A percentile compares a stretch with the other conserved stretches of the same genome.
These are phyloP conservation scores for Tetrapisispora fleetii DNA, from an alignment of 805 yeast genomes.

Conservation along the genomic window DNA sequence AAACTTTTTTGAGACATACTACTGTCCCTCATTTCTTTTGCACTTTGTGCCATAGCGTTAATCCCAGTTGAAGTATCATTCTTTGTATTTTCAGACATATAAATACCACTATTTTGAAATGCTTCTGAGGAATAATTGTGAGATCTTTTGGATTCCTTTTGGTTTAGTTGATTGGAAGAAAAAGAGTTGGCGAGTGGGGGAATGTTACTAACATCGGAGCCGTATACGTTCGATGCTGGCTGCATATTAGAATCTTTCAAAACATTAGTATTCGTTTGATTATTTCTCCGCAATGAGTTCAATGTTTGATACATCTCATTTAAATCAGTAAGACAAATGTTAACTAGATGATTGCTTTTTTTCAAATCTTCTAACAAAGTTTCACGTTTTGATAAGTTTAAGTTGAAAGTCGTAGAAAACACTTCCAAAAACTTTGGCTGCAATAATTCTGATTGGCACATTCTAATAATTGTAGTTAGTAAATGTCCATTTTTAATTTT, in stretches of 20 bases:
- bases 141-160: background rate
- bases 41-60: background rate
- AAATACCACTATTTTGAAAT: background rate
- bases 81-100: background rate
- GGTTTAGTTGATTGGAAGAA: background rate
- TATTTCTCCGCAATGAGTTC: background rate
- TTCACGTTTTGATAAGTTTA: conserved; percentile 16
- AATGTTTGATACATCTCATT: conserved; percentile 2
- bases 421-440: conserved; percentile 18
- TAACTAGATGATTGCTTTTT: conserved; percentile 11
- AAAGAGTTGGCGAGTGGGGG: background rate
- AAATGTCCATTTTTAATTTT: conserved; percentile 24
- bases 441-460: conserved; percentile 12
- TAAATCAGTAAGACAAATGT: conserved; percentile 8
- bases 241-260: background rate
- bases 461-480: conserved; percentile 14
- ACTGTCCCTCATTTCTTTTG: background rate
- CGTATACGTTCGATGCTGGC: background rate
- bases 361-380: conserved; percentile 14
- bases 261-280: background rate
- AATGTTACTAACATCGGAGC: background rate
- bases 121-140: background rate
- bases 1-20: background rate
- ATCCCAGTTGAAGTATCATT: background rate
- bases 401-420: conserved; percentile 18